Base-by-base conservation (phyloP, 2,329 filamentous ascomycete species). In the Amphichorda felina region DNA sequence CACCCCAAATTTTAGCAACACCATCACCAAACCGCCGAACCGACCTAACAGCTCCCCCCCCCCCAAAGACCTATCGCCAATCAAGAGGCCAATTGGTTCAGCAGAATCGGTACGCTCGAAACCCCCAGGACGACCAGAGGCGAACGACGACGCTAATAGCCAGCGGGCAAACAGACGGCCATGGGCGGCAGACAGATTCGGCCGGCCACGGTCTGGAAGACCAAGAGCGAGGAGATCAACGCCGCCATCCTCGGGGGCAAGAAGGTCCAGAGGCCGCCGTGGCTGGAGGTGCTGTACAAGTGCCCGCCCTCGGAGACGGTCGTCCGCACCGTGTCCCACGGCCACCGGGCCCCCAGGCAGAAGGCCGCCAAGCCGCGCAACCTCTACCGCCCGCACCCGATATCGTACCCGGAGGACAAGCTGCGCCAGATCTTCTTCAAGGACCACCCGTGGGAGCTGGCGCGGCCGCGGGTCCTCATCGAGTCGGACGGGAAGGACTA, bases 391-490 rank as follows among this genome's bases (percentile, higher is more conserved):
- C 91, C 91, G 2, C 73, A 87, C 44, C 61, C 66, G 39, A 79
- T 98, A 43, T 64, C 63, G 36, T 95, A 91, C 55, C 75, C 82
- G 40, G 91, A 98, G 57, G 91, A 98, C 59, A 60, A 64, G 40
- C 67, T 98, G 50, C 79, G 91, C 43, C 68, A 62, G 45, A 75
- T 79, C 19, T 98, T 96, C 63, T 98, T 84, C 65, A 76, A 71
- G 50, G 89, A 98, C 57, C 91, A 98, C 55, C 91, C 91, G 5
- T 98, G 91, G 91, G 91, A 98, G 61, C 64, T 98, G 51, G 91
- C 91, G 14, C 72, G 89, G 42, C 91, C 91, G 37, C 72, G 85
- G 46, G 69, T 94, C 39, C 66, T 98, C 32, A 63, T 96, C 8
- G 91, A 98, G 61, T 67, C 78, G 46, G 82, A 89, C 50, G 91